A percentile compares a stretch with the other conserved stretches of the same genome.
Conservation (phyloP, 2,329 filamentous ascomycete species). For the Pseudocercospora eumusae region DNA sequence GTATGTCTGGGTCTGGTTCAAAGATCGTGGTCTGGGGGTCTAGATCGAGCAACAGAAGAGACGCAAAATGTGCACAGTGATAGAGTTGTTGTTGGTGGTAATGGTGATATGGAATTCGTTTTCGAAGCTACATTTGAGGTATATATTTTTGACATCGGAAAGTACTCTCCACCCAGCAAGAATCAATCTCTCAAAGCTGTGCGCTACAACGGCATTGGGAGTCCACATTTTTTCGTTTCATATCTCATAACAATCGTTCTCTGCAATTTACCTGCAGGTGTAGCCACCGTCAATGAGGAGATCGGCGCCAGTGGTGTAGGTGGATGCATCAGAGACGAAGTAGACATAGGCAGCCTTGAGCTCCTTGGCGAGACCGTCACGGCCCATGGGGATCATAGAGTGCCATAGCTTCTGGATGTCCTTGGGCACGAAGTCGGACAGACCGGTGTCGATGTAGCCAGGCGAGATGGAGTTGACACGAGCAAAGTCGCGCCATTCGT, state of each 20-base stretch:
- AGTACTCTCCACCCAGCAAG: background rate
- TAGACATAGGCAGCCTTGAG: conserved; percentile 62
- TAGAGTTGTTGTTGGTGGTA: background rate
- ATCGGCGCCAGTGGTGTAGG: conserved; percentile 55
- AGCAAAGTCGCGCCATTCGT: conserved; percentile 70
- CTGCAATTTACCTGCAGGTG: conserved; percentile 38
- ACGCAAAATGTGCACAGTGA: background rate
- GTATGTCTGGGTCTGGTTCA: background rate
- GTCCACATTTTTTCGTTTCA: conserved; percentile 8
- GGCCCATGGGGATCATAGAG: conserved; percentile 61
- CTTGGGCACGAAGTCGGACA: conserved; percentile 65
- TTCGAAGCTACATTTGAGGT: conserved; percentile 1
- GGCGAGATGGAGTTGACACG: conserved; percentile 69
- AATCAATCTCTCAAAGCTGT: background rate
- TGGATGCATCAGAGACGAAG: conserved; percentile 54
- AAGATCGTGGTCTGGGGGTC: background rate
- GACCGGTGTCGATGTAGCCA: conserved; percentile 68
- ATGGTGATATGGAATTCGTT: background rate
- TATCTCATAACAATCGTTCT: conserved; percentile 12
- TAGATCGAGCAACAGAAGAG: background rate
- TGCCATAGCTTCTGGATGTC: conserved; percentile 60
- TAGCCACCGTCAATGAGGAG: conserved; percentile 55
- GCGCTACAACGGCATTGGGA: background rate
- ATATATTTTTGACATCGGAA: conserved; percentile 6
- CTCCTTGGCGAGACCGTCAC: conserved; percentile 65